Percentiles rank a stretch among this genome's conserved stretches.
Conservation (phyloP, 176 grass and related monocot species). For the Bonia amplexicaulis region DNA sequence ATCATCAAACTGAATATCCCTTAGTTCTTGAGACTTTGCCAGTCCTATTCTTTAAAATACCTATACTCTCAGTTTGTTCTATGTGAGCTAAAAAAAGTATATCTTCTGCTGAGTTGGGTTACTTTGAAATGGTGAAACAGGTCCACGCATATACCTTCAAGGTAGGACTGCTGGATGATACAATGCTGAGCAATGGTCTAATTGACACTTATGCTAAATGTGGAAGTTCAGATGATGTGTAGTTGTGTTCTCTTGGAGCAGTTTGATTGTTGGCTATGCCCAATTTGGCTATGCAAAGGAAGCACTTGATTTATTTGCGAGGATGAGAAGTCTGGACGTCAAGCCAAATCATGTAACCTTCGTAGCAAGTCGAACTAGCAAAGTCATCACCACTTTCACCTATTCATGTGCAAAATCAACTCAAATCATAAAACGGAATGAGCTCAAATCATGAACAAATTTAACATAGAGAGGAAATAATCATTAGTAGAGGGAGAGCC, state of each 20-base stretch:
- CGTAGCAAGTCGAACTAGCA: neutral
- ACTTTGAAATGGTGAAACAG: slow-evolving; percentile 52
- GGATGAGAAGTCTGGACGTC: slow-evolving; percentile 50
- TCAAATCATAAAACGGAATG: too few relatives aligned
- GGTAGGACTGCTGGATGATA: slow-evolving; percentile 31
- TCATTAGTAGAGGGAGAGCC: too few relatives aligned
- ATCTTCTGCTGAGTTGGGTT: slow-evolving; percentile 34
- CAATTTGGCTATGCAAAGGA: slow-evolving; percentile 63
- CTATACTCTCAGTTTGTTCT: too few relatives aligned
- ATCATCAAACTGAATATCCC: too few relatives aligned
- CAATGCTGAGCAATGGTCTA: slow-evolving; percentile 52
- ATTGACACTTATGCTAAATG: slow-evolving; percentile 80
- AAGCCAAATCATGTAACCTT: slow-evolving; percentile 76
- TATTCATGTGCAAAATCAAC: too few relatives aligned
- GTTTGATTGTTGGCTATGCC: slow-evolving; percentile 79
- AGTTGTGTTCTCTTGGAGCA: slow-evolving; percentile 33
- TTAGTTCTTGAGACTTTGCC: too few relatives aligned
- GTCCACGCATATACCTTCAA: slow-evolving; percentile 47
- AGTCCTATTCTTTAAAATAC: too few relatives aligned
- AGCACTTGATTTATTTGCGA: slow-evolving; percentile 52
- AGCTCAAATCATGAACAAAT: too few relatives aligned
- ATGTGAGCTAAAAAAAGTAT: too few relatives aligned
- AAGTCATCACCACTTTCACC: too few relatives aligned
- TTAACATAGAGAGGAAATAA: too few relatives aligned
- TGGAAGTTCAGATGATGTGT: slow-evolving; percentile 45